A percentile compares a stretch with the other conserved stretches of the same genome.
These are phyloP conservation scores for Fusarium vanettenii DNA, from an alignment of 2,329 filamentous ascomycete species.

Conservation along the genomic window DNA sequence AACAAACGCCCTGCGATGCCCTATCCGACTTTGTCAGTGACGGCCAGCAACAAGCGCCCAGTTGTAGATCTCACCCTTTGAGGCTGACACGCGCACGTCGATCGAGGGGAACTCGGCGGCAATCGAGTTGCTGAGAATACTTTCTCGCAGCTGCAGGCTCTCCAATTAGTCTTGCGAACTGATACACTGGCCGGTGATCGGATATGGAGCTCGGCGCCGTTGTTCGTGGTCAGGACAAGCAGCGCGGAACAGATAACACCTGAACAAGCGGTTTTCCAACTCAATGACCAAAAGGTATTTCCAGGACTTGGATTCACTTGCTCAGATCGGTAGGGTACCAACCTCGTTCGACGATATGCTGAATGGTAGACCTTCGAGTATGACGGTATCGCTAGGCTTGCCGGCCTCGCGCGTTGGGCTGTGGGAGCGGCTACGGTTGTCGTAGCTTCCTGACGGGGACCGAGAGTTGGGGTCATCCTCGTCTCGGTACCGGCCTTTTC, in stretches of 20 bases:
- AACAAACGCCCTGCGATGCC: slow-evolving; percentile 55
- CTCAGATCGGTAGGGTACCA: slow-evolving; percentile 48
- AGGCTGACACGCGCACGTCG: slow-evolving; percentile 54
- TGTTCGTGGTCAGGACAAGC: slow-evolving; percentile 11
- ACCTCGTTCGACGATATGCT: slow-evolving; percentile 64
- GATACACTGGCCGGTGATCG: slow-evolving; percentile 20
- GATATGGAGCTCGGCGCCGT: slow-evolving; percentile 13
- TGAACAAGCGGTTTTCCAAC: slow-evolving; percentile 17
- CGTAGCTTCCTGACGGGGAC: slow-evolving; percentile 42
- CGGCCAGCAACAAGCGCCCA: background rate
- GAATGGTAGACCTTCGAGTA: slow-evolving; percentile 65
- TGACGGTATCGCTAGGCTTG: slow-evolving; percentile 62
- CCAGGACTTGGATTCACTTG: slow-evolving; percentile 10
- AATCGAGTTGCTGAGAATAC: slow-evolving; percentile 48
- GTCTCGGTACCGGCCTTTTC: slow-evolving; percentile 33
- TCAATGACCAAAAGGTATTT: slow-evolving; percentile 12
- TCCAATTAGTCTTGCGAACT: slow-evolving; percentile 43
- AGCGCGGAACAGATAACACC: slow-evolving; percentile 3
- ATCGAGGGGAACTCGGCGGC: slow-evolving; percentile 51
- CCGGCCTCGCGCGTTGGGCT: slow-evolving; percentile 53
- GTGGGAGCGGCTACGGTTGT: slow-evolving; percentile 48
- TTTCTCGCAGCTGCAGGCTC: slow-evolving; percentile 50
- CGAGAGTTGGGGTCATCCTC: slow-evolving; percentile 37
- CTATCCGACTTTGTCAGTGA: slow-evolving; percentile 44
- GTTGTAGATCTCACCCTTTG: slow-evolving; percentile 44